Evolutionary conservation across 2,329 filamentous ascomycete species (phyloP).

Genomic region (Sclerotinia nivalis): DNA sequence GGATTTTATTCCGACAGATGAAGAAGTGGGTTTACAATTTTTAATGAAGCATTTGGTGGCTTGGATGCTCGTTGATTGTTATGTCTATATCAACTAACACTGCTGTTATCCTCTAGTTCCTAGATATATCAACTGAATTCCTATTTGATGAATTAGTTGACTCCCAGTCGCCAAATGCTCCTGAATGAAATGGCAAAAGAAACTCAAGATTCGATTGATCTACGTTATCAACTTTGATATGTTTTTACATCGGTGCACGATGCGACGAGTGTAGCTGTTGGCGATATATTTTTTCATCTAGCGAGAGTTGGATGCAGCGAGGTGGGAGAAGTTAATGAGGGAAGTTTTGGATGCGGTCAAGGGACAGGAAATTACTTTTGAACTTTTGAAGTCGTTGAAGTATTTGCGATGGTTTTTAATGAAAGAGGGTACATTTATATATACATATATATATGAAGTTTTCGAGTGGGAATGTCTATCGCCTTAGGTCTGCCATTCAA

Average conservation of each 20-base stretch:
- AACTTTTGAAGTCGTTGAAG: neutral
- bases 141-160: neutral
- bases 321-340: neutral
- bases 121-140: neutral
- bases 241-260: neutral
- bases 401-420: neutral
- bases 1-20: neutral
- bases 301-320: neutral
- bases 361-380: neutral
- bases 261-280: neutral
- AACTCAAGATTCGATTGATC: neutral
- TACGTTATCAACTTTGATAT: conserved; percentile 11
- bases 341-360: neutral
- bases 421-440: neutral
- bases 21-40: neutral
- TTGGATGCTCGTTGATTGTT: neutral
- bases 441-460: neutral
- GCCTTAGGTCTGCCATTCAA: neutral
- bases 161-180: neutral
- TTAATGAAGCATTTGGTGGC: conserved; percentile 1
- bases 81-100: neutral
- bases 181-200: conserved; percentile 21
- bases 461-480: neutral
- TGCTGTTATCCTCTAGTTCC: neutral
- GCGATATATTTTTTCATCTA: conserved; percentile 14